Percentiles rank a stretch among this genome's conserved stretches.
phyloP scores from a whole-genome alignment of 441 rosid species.

The Lepidium campestre region DNA sequence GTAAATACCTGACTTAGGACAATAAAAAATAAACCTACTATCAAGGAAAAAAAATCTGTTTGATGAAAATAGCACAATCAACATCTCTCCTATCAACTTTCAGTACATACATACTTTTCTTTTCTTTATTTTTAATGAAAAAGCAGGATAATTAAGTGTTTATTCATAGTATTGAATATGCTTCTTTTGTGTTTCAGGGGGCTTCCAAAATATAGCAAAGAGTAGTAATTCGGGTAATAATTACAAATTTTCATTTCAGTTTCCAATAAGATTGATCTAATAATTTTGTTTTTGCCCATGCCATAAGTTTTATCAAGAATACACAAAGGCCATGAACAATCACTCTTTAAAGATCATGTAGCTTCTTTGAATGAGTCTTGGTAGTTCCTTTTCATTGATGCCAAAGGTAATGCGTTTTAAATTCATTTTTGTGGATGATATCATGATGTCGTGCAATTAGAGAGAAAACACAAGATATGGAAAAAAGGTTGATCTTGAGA shows the following conservation, averaged over 20 bases:
- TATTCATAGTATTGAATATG: background rate
- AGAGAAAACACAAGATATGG: slow-evolving; percentile 73
- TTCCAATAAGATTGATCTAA: too few relatives aligned
- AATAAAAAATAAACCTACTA: slow-evolving; percentile 74
- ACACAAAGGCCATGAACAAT: too few relatives aligned
- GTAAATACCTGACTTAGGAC: slow-evolving; percentile 41
- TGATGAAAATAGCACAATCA: slow-evolving; percentile 85
- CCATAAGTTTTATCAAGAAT: too few relatives aligned
- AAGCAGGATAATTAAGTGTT: background rate
- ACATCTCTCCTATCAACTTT: slow-evolving; percentile 89
- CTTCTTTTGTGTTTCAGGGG: slow-evolving; percentile 54
- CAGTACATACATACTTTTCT: slow-evolving; percentile 35
- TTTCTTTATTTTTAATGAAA: background rate
- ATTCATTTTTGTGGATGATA: too few relatives aligned
- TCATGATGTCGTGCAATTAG: slow-evolving; percentile 47
- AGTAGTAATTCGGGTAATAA: too few relatives aligned
- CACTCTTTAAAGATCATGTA: too few relatives aligned
- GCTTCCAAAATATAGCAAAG: slow-evolving; percentile 89
- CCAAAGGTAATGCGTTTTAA: too few relatives aligned
- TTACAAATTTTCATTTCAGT: too few relatives aligned
- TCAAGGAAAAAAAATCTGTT: slow-evolving; percentile 76
- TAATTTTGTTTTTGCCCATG: too few relatives aligned
- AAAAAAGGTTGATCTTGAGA: background rate
- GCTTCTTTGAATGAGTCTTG: too few relatives aligned
- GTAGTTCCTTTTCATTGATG: too few relatives aligned